Percentiles rank a stretch among this genome's conserved stretches.
Conservation (phyloP, 192 early-diverging fungal species). For the Rhizophagus sp. region DNA sequence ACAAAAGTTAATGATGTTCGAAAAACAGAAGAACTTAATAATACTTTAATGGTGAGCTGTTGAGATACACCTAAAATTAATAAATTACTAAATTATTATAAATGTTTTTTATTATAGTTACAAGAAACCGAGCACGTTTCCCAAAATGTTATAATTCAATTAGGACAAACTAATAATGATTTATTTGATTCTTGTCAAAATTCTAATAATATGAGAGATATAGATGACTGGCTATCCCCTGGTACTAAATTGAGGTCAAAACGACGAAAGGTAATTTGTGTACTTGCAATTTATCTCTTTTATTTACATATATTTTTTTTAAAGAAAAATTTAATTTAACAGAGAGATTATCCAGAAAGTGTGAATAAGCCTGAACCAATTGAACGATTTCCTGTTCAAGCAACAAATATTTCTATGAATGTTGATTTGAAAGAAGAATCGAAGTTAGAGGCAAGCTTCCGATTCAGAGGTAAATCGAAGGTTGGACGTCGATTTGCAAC, state of each 20-base stretch:
- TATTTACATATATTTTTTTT: neutral
- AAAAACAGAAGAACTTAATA: neutral
- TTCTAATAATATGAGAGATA: neutral
- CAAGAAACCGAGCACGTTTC: neutral
- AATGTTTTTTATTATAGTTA: neutral
- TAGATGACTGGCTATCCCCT: constrained; percentile 14
- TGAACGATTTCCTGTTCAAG: neutral
- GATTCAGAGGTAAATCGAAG: neutral
- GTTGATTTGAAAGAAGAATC: neutral
- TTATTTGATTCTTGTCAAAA: neutral
- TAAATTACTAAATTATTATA: neutral
- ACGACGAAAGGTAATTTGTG: constrained; percentile 11
- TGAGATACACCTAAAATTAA: neutral
- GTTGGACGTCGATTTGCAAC: neutral
- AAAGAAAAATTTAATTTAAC: neutral
- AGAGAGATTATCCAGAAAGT: neutral
- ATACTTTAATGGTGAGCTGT: neutral
- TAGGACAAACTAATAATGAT: neutral
- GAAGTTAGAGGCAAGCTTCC: neutral
- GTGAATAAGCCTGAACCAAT: neutral
- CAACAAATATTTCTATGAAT: neutral
- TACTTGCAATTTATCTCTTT: neutral
- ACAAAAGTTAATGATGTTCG: neutral
- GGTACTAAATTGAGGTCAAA: neutral
- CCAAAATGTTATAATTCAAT: neutral